Base-by-base conservation (phyloP, 139 green algal genomes). In the Coelastrella sp. region DNA sequence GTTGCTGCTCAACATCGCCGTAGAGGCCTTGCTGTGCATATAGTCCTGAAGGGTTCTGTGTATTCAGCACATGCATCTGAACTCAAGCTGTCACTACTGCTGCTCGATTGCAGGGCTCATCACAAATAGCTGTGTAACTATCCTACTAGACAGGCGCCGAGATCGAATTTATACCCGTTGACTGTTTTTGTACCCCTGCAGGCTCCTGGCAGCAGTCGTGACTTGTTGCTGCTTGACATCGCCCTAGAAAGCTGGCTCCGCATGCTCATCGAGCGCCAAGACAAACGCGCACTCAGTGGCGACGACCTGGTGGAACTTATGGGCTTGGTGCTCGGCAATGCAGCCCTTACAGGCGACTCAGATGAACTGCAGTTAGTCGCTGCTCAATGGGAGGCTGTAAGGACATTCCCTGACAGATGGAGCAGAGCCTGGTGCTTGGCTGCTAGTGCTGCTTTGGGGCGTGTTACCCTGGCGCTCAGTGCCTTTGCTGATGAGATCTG, bases 211-310 rank as follows among this genome's bases (percentile, higher is more conserved):
- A 94, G 94, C 4, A 87, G 85, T 3, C 94, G 97, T 54, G 97
- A 99, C 92, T 90, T 98, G 75, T 87, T 98, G 85, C 95, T 99
- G 91, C 95, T 99, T 71, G 97, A 99, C 95, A 96, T 98, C 66
- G 95, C 97, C 0, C 93, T 99, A 65, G 97, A 99, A 86, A 94
- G 87, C 87, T 98, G 95, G 93, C 97, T 98, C 90, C 91, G 97
- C 7, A 89, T 94, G n/a, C 86, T 87, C 19, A 80, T 99, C 10
- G 96, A 98, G 91, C 90, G 92, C n/a, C 93, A 90, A 7, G 95
- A 98, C 77, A 90, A 85, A 73, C 59, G 75, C 4, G 32, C 23
- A 0, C 61, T 95, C 75, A 57, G 71, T 1, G 81, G 90, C 4
- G 95, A 98, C 74, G 97, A 97, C 87, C 61, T 97, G 7, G 13